Evolutionary conservation across 2,329 filamentous ascomycete genomes (phyloP).

Genomic region (Sarocladiaceae sp.): DNA sequence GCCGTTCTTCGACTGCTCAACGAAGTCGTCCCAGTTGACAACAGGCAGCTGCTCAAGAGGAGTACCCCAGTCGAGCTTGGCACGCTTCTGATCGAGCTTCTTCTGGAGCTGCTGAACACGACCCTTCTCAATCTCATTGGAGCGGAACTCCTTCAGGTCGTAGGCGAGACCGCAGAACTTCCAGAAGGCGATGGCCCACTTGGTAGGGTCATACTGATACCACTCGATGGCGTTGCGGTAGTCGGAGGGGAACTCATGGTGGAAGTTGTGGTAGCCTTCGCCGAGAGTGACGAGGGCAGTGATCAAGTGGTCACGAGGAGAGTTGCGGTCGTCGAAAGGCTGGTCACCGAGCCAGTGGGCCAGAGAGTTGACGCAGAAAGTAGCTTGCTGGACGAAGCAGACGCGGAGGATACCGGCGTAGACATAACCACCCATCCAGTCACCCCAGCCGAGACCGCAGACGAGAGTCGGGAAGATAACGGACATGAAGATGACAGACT

Average conservation of each 20-base stretch:
- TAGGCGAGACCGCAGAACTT: constrained; percentile 80
- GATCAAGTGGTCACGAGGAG: constrained; percentile 79
- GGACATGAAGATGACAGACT: constrained; percentile 71
- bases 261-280: constrained; percentile 92
- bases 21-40: constrained; percentile 81
- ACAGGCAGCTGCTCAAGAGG: constrained; percentile 81
- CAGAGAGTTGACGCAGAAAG: constrained; percentile 88
- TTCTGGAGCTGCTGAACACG: constrained; percentile 84
- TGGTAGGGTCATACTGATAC: constrained; percentile 88
- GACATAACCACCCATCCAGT: constrained; percentile 76
- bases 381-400: constrained; percentile 87
- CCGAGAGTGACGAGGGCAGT: constrained; percentile 80
- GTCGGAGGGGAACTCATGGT: constrained; percentile 89
- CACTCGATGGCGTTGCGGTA: constrained; percentile 89
- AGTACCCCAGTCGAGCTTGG: constrained; percentile 77
- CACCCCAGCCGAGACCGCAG: constrained; percentile 72
- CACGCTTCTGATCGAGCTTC: constrained; percentile 84
- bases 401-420: constrained; percentile 81
- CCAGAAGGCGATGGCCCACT: constrained; percentile 81
- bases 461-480: constrained; percentile 69
- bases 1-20: constrained; percentile 67
- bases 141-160: constrained; percentile 84
- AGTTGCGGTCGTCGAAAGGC: constrained; percentile 90
- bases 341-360: constrained; percentile 90
- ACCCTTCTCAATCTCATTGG: constrained; percentile 90